These are phyloP conservation scores for Acorus calamus DNA, from an alignment of 106 monocot species.

Conservation along the genomic window DNA sequence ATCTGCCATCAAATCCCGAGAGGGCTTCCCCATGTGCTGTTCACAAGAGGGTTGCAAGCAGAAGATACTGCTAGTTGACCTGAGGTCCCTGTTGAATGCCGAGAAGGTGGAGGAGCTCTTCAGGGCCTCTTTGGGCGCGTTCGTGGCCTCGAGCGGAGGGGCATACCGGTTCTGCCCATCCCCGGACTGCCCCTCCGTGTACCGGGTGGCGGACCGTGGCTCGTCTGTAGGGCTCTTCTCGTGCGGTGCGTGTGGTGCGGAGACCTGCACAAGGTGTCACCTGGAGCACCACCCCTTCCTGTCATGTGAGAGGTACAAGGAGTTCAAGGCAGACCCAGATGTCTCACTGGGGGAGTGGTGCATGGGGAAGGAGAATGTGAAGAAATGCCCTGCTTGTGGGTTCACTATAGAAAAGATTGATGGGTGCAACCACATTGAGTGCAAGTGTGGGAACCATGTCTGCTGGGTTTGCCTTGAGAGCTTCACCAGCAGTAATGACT, in stretches of 20 bases:
- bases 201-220: slow-evolving; percentile 16
- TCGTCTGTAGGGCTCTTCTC: slow-evolving; percentile 23
- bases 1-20: slow-evolving; percentile 53
- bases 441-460: slow-evolving; percentile 66
- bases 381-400: slow-evolving; percentile 58
- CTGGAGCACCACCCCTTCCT: slow-evolving; percentile 71
- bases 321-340: slow-evolving; percentile 76
- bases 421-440: slow-evolving; percentile 82
- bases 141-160: slow-evolving; percentile 48
- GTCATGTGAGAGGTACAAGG: slow-evolving; percentile 64
- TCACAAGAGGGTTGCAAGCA: slow-evolving; percentile 41
- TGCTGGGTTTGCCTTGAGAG: slow-evolving; percentile 68
- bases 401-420: slow-evolving; percentile 74
- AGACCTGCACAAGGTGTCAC: slow-evolving; percentile 82
- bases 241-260: slow-evolving; percentile 63
- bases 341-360: slow-evolving; percentile 57
- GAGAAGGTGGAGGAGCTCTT: slow-evolving; percentile 75
- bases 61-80: slow-evolving; percentile 47
- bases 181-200: slow-evolving; percentile 33
- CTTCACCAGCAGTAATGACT: slow-evolving; percentile 40
- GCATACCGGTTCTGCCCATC: slow-evolving; percentile 59
- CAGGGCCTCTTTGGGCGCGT: slow-evolving; percentile 53
- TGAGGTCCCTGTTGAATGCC: slow-evolving; percentile 34
- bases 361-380: slow-evolving; percentile 68
- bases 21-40: slow-evolving; percentile 74